phyloP scores from a whole-genome alignment of 106 monocot genomes.

The Dendrobium nobile region DNA sequence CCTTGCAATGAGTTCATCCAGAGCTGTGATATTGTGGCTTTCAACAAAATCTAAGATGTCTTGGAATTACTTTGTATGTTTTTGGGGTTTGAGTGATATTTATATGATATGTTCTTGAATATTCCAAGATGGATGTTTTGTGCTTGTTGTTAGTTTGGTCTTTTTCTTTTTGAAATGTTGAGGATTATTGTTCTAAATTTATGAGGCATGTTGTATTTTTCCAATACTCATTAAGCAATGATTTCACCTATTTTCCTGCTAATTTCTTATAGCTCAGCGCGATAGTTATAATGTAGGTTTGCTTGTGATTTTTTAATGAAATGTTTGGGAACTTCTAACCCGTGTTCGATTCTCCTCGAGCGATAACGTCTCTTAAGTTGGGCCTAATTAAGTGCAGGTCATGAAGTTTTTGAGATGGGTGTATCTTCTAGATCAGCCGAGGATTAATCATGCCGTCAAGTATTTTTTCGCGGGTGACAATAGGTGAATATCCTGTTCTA shows the following conservation, averaged over 20 bases:
- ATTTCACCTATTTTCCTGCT: neutral
- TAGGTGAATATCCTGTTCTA: no score
- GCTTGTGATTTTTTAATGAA: no score
- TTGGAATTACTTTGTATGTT: neutral
- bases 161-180: neutral
- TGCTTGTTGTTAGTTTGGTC: neutral
- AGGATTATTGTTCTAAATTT: neutral
- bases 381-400: no score
- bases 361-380: no score
- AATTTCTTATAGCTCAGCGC: no score
- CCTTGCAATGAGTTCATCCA: slow-evolving; percentile 64
- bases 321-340: no score
- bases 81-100: neutral
- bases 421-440: no score
- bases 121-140: neutral
- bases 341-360: no score
- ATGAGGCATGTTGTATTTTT: neutral
- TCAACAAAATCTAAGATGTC: slow-evolving; percentile 70
- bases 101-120: neutral
- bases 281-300: no score
- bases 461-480: no score
- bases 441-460: no score
- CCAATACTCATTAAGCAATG: neutral
- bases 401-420: no score
- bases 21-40: slow-evolving; percentile 89